Evolutionary conservation across 805 yeast species (phyloP).

Genomic region (Candida tallmaniae): DNA sequence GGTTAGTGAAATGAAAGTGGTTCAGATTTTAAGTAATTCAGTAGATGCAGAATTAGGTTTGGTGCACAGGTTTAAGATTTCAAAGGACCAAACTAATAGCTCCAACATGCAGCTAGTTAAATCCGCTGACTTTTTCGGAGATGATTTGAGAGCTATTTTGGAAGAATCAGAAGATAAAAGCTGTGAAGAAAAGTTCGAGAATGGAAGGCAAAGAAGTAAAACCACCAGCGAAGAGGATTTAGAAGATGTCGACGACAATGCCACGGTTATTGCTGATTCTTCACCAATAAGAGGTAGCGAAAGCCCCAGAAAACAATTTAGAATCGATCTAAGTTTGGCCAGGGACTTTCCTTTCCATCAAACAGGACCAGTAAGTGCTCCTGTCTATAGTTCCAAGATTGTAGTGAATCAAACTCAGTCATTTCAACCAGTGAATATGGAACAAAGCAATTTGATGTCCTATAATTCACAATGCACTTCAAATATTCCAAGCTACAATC

Average conservation of each 20-base stretch:
- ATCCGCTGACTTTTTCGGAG: constrained; percentile 10
- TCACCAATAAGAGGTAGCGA: constrained; percentile 25
- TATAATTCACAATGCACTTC: constrained; percentile 8
- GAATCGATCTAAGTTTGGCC: constrained; percentile 16
- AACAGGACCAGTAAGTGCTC: constrained; percentile 31
- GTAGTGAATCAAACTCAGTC: background rate
- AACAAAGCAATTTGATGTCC: background rate
- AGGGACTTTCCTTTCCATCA: constrained; percentile 2
- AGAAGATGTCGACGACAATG: constrained; percentile 28
- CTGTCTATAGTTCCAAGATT: constrained; percentile 26
- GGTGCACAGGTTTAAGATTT: constrained; percentile 9
- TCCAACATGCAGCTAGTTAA: constrained; percentile 10
- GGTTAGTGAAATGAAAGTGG: constrained; percentile 16
- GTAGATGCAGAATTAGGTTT: constrained; percentile 16
- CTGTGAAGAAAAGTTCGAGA: background rate
- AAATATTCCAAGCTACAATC: constrained; percentile 5
- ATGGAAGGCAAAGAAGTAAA: constrained; percentile 3
- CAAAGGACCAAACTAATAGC: constrained; percentile 2
- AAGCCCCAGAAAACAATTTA: constrained; percentile 10
- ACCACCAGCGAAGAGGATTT: constrained; percentile 4
- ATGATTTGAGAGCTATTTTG: constrained; percentile 10
- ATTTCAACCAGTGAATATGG: background rate
- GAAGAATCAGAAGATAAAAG: constrained; percentile 9
- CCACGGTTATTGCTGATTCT: constrained; percentile 37
- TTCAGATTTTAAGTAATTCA: constrained; percentile 24